Evolutionary conservation across 2,329 filamentous ascomycete genomes (phyloP), one percentile per base, ranked within the genome.

Genomic region (Fusarium austroafricanum): DNA sequence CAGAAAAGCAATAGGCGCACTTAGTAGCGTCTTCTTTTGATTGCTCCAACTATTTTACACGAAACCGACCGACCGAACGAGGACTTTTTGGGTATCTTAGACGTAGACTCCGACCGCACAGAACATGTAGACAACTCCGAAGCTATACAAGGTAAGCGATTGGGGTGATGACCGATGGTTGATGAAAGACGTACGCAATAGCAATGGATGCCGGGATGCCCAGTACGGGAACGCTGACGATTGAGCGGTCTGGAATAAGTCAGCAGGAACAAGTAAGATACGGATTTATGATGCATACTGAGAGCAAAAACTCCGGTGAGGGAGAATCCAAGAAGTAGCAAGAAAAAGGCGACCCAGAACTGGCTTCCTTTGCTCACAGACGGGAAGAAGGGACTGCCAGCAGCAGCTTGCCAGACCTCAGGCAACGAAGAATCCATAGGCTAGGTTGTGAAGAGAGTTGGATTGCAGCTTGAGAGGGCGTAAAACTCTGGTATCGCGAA

Each of bases 51-150:
- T 80, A 80, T 70, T 77, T 67, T 80, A 79, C 77, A 79, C 65
- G 67, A 71, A 68, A 71, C 64, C 71, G 71, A 71, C 64, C 71
- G 71, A 70, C 67, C 70, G 71, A 70, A 61, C 33, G 58, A 78
- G 77, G 63, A 68, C 61, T 74, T 74, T 73, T 73, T 51, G 74
- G 82, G 81, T 83, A 82, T 88, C 79, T 84, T 88, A 99, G 80
- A 99, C 93, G 89, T 99, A 98, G 77, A 99, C 96, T 79, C 96
- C 96, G 78, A 96, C 96, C 63, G 94, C 96, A 82, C 96, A 99
- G 82, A 99, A 98, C 91, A 97, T 97, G 83, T 96, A 97, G 44
- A 99, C 94, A 50, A 95, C 91, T 73, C 96, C 96, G 80, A 97
- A 92, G 50, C 95, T 97, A 76, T 12, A 23, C 28, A 29, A 14